phyloP scores from a whole-genome alignment of 768 basidiomycete genomes.

The Xerocomus potaroensis region DNA sequence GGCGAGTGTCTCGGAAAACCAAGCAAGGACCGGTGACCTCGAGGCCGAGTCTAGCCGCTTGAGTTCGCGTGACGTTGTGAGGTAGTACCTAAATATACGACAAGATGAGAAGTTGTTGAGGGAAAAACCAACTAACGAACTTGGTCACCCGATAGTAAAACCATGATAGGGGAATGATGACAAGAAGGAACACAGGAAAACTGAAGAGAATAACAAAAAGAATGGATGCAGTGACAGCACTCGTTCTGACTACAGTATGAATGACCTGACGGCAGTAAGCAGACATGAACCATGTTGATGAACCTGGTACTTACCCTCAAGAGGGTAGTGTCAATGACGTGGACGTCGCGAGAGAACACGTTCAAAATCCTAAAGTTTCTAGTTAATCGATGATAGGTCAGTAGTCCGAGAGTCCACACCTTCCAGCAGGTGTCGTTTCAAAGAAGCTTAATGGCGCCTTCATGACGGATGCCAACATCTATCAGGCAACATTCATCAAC shows the following conservation, averaged over 20 bases:
- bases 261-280: conserved; percentile 41
- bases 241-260: conserved; percentile 63
- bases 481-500: not conserved
- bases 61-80: conserved; percentile 80
- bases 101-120: not conserved
- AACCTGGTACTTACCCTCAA: not conserved
- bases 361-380: conserved; percentile 52
- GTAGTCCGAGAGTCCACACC: conserved; percentile 42
- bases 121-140: conserved; percentile 38
- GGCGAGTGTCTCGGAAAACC: conserved; percentile 74
- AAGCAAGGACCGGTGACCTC: conserved; percentile 86
- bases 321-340: not conserved
- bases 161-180: conserved; percentile 70
- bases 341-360: not conserved
- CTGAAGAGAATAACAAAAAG: conserved; percentile 71
- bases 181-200: conserved; percentile 78
- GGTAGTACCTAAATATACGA: conserved; percentile 61
- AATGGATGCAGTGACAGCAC: conserved; percentile 54
- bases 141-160: conserved; percentile 78
- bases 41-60: conserved; percentile 88
- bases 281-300: not conserved
- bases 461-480: conserved; percentile 55
- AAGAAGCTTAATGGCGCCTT: conserved; percentile 85
- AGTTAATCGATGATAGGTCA: not conserved
- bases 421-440: conserved; percentile 81